Percentiles rank a stretch among this genome's conserved stretches.
These are phyloP conservation scores for Aquilaria yunnanensis DNA, from an alignment of 345 rosid genomes.

Conservation along the genomic window DNA sequence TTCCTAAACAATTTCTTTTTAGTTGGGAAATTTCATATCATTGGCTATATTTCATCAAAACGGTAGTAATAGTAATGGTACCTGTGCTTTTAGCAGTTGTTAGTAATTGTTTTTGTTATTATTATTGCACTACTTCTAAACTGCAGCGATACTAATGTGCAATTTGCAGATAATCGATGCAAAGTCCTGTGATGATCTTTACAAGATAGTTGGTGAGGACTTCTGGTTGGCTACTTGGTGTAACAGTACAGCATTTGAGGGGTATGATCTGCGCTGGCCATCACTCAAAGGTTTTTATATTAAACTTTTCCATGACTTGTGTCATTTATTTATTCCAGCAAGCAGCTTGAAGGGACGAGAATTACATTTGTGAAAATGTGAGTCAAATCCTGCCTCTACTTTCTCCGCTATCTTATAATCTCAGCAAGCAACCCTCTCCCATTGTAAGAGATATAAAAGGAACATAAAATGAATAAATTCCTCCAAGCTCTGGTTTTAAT, in stretches of 20 bases:
- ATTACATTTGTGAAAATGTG: constrained; percentile 73
- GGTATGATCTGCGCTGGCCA: constrained; percentile 34
- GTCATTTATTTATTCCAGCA: constrained; percentile 47
- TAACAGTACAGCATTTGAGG: constrained; percentile 71
- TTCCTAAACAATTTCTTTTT: too few relatives aligned
- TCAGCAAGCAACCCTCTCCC: too few relatives aligned
- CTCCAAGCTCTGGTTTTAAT: background rate
- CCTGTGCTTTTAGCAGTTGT: too few relatives aligned
- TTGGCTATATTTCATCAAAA: too few relatives aligned
- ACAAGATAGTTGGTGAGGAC: constrained; percentile 82
- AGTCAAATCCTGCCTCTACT: constrained; percentile 1
- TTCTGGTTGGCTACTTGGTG: constrained; percentile 98
- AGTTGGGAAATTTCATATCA: too few relatives aligned
- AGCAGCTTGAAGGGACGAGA: constrained; percentile 92
- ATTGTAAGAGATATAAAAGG: too few relatives aligned
- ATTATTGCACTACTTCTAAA: background rate
- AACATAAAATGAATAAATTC: background rate
- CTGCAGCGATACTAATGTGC: constrained; percentile 1
- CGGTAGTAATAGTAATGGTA: too few relatives aligned
- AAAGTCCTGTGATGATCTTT: constrained; percentile 70
- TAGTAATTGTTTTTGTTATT: too few relatives aligned
- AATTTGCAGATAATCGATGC: constrained; percentile 63
- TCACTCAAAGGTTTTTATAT: constrained; percentile 5
- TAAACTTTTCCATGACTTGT: constrained; percentile 11
- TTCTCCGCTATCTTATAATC: background rate